These are phyloP conservation scores for Cladophialophora yegresii DNA, from an alignment of 2,329 filamentous ascomycete species.

Conservation along the genomic window DNA sequence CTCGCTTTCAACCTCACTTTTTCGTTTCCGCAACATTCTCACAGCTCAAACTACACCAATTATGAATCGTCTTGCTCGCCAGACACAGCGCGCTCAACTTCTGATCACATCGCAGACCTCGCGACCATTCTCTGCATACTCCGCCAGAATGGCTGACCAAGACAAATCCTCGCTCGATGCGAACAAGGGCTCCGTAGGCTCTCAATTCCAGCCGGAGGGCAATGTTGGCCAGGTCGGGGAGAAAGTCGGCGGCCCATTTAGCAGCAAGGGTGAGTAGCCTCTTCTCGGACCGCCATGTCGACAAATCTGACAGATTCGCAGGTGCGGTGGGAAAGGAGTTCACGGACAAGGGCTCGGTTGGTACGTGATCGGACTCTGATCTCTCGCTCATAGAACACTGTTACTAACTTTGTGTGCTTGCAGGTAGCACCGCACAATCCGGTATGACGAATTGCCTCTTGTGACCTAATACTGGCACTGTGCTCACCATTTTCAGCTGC, in stretches of 20 bases:
- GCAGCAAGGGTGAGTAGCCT: slow-evolving; percentile 14
- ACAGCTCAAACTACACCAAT: not conserved
- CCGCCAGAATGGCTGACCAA: slow-evolving; percentile 31
- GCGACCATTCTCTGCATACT: slow-evolving; percentile 21
- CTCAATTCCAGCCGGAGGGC: slow-evolving; percentile 22
- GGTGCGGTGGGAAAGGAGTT: slow-evolving; percentile 27
- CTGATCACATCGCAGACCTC: slow-evolving; percentile 17
- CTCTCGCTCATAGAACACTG: slow-evolving; percentile 31
- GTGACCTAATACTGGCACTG: not conserved
- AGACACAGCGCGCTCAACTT: slow-evolving; percentile 14
- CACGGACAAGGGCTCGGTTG: slow-evolving; percentile 22
- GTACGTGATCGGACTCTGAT: slow-evolving; percentile 4
- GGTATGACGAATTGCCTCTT: not conserved
- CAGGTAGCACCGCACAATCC: slow-evolving; percentile 26
- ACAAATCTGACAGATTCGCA: not conserved
- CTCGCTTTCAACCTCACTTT: not conserved
- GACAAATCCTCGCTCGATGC: slow-evolving; percentile 31
- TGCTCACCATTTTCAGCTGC: slow-evolving; percentile 18
- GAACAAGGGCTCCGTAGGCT: slow-evolving; percentile 31
- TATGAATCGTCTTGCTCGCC: slow-evolving; percentile 25
- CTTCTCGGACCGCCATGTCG: not conserved
- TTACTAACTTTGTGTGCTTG: not conserved
- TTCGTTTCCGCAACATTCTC: not conserved
- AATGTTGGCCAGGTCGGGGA: slow-evolving; percentile 20
- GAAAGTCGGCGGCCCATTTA: slow-evolving; percentile 25